Evolutionary conservation across 371 early-diverging fungal genomes (phyloP).

Genomic region (Mucor sp.): DNA sequence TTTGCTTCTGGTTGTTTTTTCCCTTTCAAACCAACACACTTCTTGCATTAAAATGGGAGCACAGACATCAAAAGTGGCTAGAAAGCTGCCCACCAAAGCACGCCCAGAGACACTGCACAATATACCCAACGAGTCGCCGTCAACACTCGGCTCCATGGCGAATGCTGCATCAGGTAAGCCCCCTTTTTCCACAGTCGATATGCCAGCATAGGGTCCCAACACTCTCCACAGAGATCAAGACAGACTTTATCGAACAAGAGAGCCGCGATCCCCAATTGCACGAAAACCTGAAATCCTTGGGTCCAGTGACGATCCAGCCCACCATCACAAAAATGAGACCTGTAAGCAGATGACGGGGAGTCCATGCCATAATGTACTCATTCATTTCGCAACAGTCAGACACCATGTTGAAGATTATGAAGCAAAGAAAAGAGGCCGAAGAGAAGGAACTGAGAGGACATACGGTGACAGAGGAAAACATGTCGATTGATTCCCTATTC

Average conservation of each 20-base stretch:
- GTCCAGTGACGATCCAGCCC: constrained; percentile 39
- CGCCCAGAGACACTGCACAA: constrained; percentile 30
- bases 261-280: constrained; percentile 41
- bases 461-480: constrained; percentile 8
- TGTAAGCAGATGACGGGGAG: constrained; percentile 10
- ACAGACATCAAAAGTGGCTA: constrained; percentile 42
- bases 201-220: background rate
- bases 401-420: constrained; percentile 44
- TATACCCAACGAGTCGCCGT: constrained; percentile 37
- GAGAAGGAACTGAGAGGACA: constrained; percentile 13
- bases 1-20: background rate
- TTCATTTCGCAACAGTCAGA: constrained; percentile 30
- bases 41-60: constrained; percentile 39
- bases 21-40: background rate
- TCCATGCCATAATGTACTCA: background rate
- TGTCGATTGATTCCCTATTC: constrained; percentile 38
- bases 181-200: too few species aligned
- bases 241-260: constrained; percentile 35
- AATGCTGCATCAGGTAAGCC: constrained; percentile 13
- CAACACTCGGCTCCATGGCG: constrained; percentile 7
- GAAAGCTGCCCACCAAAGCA: constrained; percentile 41
- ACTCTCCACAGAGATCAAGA: constrained; percentile 16
- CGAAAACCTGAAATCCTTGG: constrained; percentile 34
- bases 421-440: constrained; percentile 37
- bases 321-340: constrained; percentile 40